Evolutionary conservation across 345 rosid genomes (phyloP).

Genomic region (Litchi chinensis): DNA sequence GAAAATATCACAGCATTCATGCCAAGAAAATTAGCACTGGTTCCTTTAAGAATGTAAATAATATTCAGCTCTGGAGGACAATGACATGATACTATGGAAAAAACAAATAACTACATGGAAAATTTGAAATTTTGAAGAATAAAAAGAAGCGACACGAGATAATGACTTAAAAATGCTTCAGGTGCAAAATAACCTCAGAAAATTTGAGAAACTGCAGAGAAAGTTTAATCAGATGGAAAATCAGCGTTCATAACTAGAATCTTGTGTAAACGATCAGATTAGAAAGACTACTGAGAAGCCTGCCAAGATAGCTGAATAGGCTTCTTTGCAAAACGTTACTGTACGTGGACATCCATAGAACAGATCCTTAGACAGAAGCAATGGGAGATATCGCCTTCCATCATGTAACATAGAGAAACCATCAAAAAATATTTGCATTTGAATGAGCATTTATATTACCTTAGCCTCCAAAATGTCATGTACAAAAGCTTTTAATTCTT

Average conservation of each 20-base stretch:
- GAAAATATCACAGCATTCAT: background rate
- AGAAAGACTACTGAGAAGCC: background rate
- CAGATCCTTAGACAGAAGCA: background rate
- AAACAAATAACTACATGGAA: background rate
- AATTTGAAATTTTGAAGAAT: background rate
- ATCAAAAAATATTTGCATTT: background rate
- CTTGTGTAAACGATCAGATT: background rate
- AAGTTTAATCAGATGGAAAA: background rate
- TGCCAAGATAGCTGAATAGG: background rate
- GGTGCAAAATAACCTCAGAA: background rate
- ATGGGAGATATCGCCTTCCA: background rate
- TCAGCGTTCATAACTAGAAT: background rate
- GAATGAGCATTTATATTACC: slow-evolving; percentile 38
- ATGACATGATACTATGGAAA: background rate
- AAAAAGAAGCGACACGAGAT: background rate
- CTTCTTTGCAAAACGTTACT: background rate
- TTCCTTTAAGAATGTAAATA: background rate
- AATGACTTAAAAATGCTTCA: background rate
- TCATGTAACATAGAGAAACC: background rate
- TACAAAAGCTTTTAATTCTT: slow-evolving; percentile 80
- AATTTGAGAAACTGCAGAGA: background rate
- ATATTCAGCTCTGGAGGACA: background rate
- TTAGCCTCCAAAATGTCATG: slow-evolving; percentile 63
- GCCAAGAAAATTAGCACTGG: background rate
- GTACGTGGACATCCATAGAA: background rate